Conservation (phyloP, 345 rosid genomes). For the Bruguiera parviflora region DNA sequence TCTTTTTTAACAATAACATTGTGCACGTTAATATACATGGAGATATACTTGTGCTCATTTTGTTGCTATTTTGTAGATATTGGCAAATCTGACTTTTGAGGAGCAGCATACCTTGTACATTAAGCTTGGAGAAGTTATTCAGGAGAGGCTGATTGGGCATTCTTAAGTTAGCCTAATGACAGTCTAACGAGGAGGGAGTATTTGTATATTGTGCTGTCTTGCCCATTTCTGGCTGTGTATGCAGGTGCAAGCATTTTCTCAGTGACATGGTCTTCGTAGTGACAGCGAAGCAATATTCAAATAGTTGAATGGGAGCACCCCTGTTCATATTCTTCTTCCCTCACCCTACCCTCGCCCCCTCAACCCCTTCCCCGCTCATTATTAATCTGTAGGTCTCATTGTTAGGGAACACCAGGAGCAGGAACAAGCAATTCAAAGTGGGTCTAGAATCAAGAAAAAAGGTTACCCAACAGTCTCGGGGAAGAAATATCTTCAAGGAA, state of each 20-base stretch:
- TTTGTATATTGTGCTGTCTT: conserved; percentile 9
- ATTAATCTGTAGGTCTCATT: not conserved
- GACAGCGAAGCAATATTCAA: not conserved
- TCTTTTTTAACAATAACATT: not conserved
- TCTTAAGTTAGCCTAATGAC: conserved; percentile 6
- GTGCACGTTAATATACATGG: too few relatives aligned
- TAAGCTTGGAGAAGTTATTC: conserved; percentile 67
- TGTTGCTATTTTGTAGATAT: conserved; percentile 40
- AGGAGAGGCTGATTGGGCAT: conserved; percentile 33
- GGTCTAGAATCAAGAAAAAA: not conserved
- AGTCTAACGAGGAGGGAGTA: conserved; percentile 4
- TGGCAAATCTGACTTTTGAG: conserved; percentile 61
- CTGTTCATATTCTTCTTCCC: not conserved
- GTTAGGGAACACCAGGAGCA: not conserved
- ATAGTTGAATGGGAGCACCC: not conserved
- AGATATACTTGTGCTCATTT: not conserved
- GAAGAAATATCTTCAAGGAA: not conserved
- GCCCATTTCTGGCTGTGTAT: not conserved
- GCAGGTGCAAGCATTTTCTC: conserved; percentile 7
- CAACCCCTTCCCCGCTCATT: too few relatives aligned
- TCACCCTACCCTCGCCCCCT: not conserved
- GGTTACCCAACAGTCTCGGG: not conserved
- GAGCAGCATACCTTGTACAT: conserved; percentile 66
- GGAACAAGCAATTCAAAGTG: not conserved
- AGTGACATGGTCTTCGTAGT: conserved; percentile 1